These are phyloP conservation scores for Myxozyma sirexii DNA, from an alignment of 805 yeast genomes.

Conservation along the genomic window DNA sequence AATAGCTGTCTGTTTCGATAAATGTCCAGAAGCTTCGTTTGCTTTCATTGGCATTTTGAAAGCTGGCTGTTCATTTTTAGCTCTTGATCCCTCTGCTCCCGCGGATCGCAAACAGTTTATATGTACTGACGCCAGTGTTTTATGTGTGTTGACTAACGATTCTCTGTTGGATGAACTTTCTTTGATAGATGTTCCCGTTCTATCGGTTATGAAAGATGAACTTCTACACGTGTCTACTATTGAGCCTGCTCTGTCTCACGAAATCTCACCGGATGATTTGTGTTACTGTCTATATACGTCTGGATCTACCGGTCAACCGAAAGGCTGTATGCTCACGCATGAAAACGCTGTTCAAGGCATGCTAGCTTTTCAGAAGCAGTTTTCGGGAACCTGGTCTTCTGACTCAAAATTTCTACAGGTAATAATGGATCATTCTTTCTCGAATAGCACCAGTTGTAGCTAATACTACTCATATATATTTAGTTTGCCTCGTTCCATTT, in stretches of 20 bases:
- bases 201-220: slow-evolving; percentile 1
- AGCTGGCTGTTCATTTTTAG: slow-evolving; percentile 36
- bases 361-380: slow-evolving; percentile 35
- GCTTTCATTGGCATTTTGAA: slow-evolving; percentile 36
- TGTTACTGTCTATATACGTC: slow-evolving; percentile 38
- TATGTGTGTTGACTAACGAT: slow-evolving; percentile 29
- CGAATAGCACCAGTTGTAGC: neutral
- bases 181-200: slow-evolving; percentile 3
- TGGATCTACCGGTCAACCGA: slow-evolving; percentile 39
- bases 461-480: neutral
- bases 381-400: slow-evolving; percentile 23
- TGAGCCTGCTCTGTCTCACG: neutral
- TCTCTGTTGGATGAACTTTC: neutral
- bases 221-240: neutral
- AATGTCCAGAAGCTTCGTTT: slow-evolving; percentile 35
- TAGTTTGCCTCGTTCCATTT: slow-evolving; percentile 39
- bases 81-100: slow-evolving; percentile 37
- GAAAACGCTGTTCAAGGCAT: slow-evolving; percentile 38
- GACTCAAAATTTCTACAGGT: slow-evolving; percentile 30
- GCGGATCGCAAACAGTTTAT: slow-evolving; percentile 32
- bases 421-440: neutral
- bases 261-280: slow-evolving; percentile 14
- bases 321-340: slow-evolving; percentile 38
- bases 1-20: slow-evolving; percentile 36
- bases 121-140: slow-evolving; percentile 29